Conservation (phyloP, 1,139 yeast genomes). For the Hanseniaspora gamundiae region DNA sequence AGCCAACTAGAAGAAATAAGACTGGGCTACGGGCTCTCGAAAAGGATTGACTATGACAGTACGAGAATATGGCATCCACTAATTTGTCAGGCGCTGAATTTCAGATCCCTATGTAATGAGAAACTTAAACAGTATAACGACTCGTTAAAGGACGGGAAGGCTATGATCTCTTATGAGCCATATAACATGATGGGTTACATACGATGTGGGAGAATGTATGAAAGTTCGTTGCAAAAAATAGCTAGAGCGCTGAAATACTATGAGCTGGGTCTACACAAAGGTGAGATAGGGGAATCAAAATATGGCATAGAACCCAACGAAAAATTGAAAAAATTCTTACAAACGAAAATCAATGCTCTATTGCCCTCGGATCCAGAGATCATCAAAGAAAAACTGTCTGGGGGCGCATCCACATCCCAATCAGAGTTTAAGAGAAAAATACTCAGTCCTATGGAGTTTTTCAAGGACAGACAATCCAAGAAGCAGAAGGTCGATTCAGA, state of each 20-base stretch:
- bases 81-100: constrained; percentile 29
- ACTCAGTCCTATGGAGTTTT: not conserved
- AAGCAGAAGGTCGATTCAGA: not conserved
- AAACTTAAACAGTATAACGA: constrained; percentile 31
- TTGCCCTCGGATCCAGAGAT: not conserved
- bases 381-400: too few relatives aligned
- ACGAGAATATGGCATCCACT: constrained; percentile 8
- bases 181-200: constrained; percentile 49
- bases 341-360: not conserved
- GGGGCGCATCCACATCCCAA: not conserved
- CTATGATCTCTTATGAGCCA: constrained; percentile 37
- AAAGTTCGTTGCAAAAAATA: constrained; percentile 21
- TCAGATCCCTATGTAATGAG: constrained; percentile 47
- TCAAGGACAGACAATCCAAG: not conserved
- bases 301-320: constrained; percentile 16
- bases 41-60: constrained; percentile 8
- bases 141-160: constrained; percentile 37
- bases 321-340: constrained; percentile 10
- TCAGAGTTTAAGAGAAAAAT: not conserved
- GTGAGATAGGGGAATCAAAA: constrained; percentile 15
- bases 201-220: constrained; percentile 37
- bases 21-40: constrained; percentile 11
- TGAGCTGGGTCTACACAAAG: constrained; percentile 30
- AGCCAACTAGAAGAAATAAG: constrained; percentile 13
- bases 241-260: constrained; percentile 34